Conservation (phyloP, 345 rosid genomes). For the Fremontodendron californicum region DNA sequence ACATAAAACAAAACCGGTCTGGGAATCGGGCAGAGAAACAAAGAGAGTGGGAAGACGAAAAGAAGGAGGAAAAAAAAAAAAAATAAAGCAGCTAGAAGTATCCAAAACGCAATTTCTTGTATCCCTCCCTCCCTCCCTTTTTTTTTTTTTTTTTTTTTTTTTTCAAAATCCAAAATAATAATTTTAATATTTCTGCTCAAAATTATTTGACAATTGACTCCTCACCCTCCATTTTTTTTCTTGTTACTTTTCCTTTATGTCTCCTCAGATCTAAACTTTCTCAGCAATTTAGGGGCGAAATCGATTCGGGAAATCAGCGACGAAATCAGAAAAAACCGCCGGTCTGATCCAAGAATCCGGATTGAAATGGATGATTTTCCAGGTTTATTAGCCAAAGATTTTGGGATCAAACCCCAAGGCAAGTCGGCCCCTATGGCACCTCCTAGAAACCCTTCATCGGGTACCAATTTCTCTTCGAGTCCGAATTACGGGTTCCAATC, state of each 20-base stretch:
- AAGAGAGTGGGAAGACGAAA: neutral
- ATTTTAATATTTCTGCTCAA: neutral
- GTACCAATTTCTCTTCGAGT: conserved; percentile 20
- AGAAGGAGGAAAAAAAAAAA: neutral
- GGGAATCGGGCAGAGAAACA: neutral
- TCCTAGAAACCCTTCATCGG: conserved; percentile 21
- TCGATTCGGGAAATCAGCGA: neutral
- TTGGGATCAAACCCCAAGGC: conserved; percentile 68
- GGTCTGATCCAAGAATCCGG: neutral
- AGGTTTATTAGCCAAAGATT: conserved; percentile 53
- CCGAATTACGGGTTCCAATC: conserved; percentile 35
- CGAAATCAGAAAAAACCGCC: neutral
- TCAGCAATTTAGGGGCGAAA: neutral
- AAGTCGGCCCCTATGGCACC: conserved; percentile 76
- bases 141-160: neutral
- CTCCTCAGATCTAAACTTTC: conserved; percentile 19
- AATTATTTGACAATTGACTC: conserved; percentile 18
- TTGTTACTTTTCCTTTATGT: neutral
- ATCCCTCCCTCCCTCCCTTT: neutral
- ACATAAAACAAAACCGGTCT: neutral
- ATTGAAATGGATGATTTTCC: conserved; percentile 65
- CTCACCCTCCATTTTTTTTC: conserved; percentile 13
- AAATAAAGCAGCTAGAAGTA: neutral
- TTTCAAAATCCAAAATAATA: neutral
- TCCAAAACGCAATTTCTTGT: neutral